phyloP scores from a whole-genome alignment of 257 asterid genomes.

The Anisodus acutangulus region DNA sequence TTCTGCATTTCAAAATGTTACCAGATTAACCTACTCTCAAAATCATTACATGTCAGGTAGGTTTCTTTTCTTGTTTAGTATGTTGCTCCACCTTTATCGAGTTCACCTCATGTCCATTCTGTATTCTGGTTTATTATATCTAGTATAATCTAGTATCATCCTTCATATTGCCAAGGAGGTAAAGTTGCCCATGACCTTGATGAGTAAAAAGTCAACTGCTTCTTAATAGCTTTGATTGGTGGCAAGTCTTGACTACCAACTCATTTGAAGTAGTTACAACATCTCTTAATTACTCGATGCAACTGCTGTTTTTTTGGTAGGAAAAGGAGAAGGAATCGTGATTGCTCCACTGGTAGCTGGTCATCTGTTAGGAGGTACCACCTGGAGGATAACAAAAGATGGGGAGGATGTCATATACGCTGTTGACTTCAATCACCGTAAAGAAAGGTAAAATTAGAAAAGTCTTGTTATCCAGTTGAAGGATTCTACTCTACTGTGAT shows the following conservation, averaged over 20 bases:
- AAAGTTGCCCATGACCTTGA: slow-evolving; percentile 14
- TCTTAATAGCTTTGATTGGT: slow-evolving; percentile 2
- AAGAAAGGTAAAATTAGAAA: slow-evolving; percentile 67
- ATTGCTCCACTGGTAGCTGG: slow-evolving; percentile 99
- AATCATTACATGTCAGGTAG: slow-evolving; percentile 87
- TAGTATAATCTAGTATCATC: not conserved
- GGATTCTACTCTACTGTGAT: slow-evolving; percentile 25
- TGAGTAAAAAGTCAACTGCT: not conserved
- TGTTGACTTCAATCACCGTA: slow-evolving; percentile 96
- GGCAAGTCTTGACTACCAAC: not conserved
- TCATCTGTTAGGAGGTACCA: slow-evolving; percentile 92
- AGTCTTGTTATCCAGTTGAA: slow-evolving; percentile 13
- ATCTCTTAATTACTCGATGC: not conserved
- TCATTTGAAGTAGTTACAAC: not conserved
- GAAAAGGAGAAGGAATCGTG: slow-evolving; percentile 98
- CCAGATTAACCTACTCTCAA: slow-evolving; percentile 93
- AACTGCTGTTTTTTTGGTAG: slow-evolving; percentile 39
- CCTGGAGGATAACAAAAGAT: slow-evolving; percentile 96
- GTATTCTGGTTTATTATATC: not conserved
- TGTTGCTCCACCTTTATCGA: slow-evolving; percentile 29
- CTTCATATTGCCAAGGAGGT: slow-evolving; percentile 12
- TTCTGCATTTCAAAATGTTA: slow-evolving; percentile 76
- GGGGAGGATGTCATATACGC: slow-evolving; percentile 99
- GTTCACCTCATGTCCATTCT: not conserved
- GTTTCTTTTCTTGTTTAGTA: slow-evolving; percentile 37